Evolutionary conservation across 2,329 filamentous ascomycete species (phyloP).

Genomic region (Dactylellina haptotyla): DNA sequence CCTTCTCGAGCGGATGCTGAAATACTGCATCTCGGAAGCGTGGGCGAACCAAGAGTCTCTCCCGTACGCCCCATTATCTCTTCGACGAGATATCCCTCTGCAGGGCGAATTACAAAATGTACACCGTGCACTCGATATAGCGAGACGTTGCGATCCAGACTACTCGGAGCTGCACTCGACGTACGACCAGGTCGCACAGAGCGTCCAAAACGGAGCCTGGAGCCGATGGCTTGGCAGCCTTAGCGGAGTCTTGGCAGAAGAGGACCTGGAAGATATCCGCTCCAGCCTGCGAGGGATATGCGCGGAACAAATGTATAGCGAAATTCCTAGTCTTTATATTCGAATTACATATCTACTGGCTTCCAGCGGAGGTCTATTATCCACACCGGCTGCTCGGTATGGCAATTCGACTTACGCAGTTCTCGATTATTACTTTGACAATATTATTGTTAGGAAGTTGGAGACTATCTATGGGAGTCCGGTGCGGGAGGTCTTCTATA

Average conservation of each 20-base stretch:
- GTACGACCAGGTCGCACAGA: background rate
- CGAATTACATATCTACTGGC: slow-evolving; percentile 23
- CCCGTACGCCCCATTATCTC: slow-evolving; percentile 29
- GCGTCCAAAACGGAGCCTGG: slow-evolving; percentile 18
- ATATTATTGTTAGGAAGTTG: slow-evolving; percentile 29
- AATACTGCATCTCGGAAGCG: slow-evolving; percentile 36
- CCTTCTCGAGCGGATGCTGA: slow-evolving; percentile 37
- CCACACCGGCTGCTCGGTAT: background rate
- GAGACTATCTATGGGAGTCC: slow-evolving; percentile 14
- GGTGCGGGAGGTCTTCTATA: background rate
- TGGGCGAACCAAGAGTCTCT: slow-evolving; percentile 25
- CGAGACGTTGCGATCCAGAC: slow-evolving; percentile 32
- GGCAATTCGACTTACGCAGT: slow-evolving; percentile 13
- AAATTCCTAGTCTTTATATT: slow-evolving; percentile 30
- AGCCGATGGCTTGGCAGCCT: slow-evolving; percentile 2
- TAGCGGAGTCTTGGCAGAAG: background rate
- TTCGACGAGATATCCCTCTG: slow-evolving; percentile 38
- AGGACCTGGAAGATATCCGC: slow-evolving; percentile 8
- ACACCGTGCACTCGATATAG: slow-evolving; percentile 35
- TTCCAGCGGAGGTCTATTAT: background rate
- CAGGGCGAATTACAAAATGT: slow-evolving; percentile 23
- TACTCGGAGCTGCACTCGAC: slow-evolving; percentile 23
- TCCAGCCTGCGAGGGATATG: slow-evolving; percentile 10
- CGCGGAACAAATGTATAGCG: background rate
- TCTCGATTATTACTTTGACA: slow-evolving; percentile 29